Evolutionary conservation across 441 rosid species (phyloP), one percentile per base, ranked within the genome.

Genomic region (Populus hybrid): DNA sequence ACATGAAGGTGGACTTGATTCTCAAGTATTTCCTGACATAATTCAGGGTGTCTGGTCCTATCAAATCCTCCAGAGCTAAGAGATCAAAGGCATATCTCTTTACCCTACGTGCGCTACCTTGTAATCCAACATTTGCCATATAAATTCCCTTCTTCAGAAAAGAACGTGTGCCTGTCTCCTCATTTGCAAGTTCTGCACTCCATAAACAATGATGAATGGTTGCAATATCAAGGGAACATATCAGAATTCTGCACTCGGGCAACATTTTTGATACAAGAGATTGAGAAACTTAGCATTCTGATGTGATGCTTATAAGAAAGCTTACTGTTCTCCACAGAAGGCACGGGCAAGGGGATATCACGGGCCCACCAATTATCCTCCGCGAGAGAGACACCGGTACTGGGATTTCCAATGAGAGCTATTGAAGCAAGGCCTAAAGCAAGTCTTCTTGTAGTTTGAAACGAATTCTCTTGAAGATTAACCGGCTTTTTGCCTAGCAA

Each of bases 1-100:
- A 87, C 91, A 95, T 86, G 82, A 87, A 76, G 3, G 97, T 92
- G 63, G 92, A 88, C 74, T 95, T 95, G 76, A 92, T 87, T 81
- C 96, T 89, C 83, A 93, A 81, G 74, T 93, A 93, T 84, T 85
- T 92, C 83, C 87, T 87, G 8, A 94, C 95, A 84, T 94, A 92
- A 83, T 90, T 92, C 81, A 88, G 82, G 3, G 92, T 92, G 54
- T 90, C 97, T 11, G 90, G 90, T 84, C 92, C 94, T 59, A 94
- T 88, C 91, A 95, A 83, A 85, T 92, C 98, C 70, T 82, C 98
- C 95, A 92, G 84, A 12, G 99, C 97, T 28, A 91, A 81, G 30
- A 91, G 90, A 89, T 93, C 97, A 79, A 95, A 92, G 34, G 95
- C 93, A 63, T 87, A 82, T 80, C 89, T 93, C 86, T 83, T 91